Evolutionary conservation across 2,329 filamentous ascomycete genomes (phyloP).

Genomic region (Fusarium oxysporum): DNA sequence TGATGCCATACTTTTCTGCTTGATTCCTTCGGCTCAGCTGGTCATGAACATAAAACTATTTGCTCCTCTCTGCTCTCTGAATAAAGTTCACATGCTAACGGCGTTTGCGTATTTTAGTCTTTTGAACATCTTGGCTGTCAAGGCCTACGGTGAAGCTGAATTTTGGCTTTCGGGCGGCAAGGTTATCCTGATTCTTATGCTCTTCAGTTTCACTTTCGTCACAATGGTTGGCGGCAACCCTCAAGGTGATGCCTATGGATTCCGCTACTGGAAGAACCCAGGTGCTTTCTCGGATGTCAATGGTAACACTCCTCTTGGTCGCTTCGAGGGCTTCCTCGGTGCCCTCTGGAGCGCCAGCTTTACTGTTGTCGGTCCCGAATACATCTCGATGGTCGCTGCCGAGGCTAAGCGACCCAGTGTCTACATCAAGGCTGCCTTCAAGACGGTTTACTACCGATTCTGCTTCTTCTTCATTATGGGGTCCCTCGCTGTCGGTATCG

Average conservation of each 20-base stretch:
- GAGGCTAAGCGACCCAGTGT: conserved; percentile 73
- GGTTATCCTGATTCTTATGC: conserved; percentile 72
- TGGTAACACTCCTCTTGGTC: conserved; percentile 70
- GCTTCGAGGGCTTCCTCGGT: conserved; percentile 76
- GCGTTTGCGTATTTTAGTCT: conserved; percentile 50
- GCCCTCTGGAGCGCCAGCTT: conserved; percentile 74
- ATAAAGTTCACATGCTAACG: conserved; percentile 44
- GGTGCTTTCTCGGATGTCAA: conserved; percentile 61
- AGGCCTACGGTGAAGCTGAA: conserved; percentile 77
- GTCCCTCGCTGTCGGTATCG: conserved; percentile 72
- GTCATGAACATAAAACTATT: conserved; percentile 6
- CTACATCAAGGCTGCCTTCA: conserved; percentile 76
- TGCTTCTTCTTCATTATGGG: conserved; percentile 78
- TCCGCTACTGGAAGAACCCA: conserved; percentile 71
- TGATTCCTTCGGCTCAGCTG: background rate
- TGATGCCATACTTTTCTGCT: conserved; percentile 1
- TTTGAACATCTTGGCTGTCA: conserved; percentile 74
- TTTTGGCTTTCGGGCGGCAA: conserved; percentile 75
- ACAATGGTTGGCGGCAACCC: conserved; percentile 85
- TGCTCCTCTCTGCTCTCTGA: background rate
- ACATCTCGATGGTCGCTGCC: conserved; percentile 76
- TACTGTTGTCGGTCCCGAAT: conserved; percentile 74
- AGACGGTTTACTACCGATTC: conserved; percentile 78
- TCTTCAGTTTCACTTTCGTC: conserved; percentile 82
- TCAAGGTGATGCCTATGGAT: conserved; percentile 74